Percentiles rank a stretch among this genome's conserved stretches.
Evolutionary conservation across 2,329 filamentous ascomycete species (phyloP).

Genomic region (Penicillium sp.): DNA sequence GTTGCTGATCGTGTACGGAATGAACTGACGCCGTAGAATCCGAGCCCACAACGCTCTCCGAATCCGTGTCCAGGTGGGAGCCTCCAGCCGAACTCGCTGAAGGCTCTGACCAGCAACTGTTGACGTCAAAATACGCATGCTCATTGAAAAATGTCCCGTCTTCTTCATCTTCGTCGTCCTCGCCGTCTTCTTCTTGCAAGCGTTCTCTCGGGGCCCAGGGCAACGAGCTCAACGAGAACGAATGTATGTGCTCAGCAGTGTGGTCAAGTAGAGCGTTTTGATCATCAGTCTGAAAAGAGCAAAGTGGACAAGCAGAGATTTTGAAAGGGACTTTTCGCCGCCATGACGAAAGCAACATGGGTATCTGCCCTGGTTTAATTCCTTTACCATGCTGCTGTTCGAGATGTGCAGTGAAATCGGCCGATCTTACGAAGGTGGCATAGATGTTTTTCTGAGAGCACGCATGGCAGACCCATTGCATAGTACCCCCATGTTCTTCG

Average conservation of each 20-base stretch:
- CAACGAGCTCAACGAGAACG: not conserved
- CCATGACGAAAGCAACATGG: not conserved
- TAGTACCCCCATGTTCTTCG: not conserved
- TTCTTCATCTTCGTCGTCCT: not conserved
- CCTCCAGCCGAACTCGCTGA: not conserved
- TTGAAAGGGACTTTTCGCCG: not conserved
- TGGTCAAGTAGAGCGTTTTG: not conserved
- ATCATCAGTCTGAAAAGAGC: not conserved
- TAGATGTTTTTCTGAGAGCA: not conserved
- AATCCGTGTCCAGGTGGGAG: not conserved
- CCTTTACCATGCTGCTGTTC: not conserved
- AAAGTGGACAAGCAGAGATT: not conserved
- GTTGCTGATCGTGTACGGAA: not conserved
- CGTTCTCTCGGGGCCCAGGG: not conserved
- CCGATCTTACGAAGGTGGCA: not conserved
- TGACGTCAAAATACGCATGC: not conserved
- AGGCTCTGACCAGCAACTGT: not conserved
- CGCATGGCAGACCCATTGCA: not conserved
- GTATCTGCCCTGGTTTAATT: not conserved
- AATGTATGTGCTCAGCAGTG: slow-evolving; percentile 5
- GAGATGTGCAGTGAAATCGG: not conserved
- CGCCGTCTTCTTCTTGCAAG: not conserved
- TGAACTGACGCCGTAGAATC: not conserved
- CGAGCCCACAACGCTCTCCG: not conserved
- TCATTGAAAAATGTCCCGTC: not conserved